These are phyloP conservation scores for Herpetomonas tarakana DNA, from an alignment of 208 protist species.

Conservation along the genomic window DNA sequence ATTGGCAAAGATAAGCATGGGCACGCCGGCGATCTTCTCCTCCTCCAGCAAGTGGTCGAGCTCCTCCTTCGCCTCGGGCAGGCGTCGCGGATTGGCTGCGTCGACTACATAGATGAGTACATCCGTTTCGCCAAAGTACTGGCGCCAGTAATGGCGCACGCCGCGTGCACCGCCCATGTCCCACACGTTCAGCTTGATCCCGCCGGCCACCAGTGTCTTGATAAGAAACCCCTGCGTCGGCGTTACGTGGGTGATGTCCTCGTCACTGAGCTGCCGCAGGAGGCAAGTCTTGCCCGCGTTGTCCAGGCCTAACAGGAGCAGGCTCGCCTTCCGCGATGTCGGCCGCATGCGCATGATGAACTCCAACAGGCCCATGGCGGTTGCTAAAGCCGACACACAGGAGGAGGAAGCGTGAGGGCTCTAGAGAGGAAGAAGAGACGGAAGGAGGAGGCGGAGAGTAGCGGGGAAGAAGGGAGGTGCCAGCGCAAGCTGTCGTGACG, in stretches of 20 bases:
- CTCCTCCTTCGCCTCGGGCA: constrained; percentile 90
- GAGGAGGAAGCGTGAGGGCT: constrained; percentile 75
- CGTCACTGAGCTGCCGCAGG: constrained; percentile 91
- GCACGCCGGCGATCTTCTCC: constrained; percentile 91
- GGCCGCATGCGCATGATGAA: constrained; percentile 85
- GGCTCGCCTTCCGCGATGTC: constrained; percentile 68
- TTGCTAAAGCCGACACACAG: not conserved
- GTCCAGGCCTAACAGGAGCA: constrained; percentile 97
- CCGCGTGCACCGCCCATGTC: constrained; percentile 95
- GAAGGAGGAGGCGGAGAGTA: not conserved
- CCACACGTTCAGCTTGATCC: constrained; percentile 97
- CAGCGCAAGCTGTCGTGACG: no score
- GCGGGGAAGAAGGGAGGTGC: not conserved
- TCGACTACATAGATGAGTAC: constrained; percentile 95
- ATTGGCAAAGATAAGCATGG: constrained; percentile 96
- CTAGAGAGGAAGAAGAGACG: not conserved
- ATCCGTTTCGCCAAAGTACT: constrained; percentile 96
- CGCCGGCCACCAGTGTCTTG: constrained; percentile 88
- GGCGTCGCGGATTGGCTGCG: constrained; percentile 75
- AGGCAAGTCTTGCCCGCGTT: constrained; percentile 97
- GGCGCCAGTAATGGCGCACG: constrained; percentile 96
- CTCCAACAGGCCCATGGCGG: constrained; percentile 88
- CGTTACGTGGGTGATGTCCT: constrained; percentile 91
- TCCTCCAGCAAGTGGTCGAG: constrained; percentile 91
- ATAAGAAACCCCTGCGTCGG: constrained; percentile 98